These are phyloP conservation scores for Naganishia onofrii DNA, from an alignment of 768 basidiomycete genomes.

Conservation along the genomic window DNA sequence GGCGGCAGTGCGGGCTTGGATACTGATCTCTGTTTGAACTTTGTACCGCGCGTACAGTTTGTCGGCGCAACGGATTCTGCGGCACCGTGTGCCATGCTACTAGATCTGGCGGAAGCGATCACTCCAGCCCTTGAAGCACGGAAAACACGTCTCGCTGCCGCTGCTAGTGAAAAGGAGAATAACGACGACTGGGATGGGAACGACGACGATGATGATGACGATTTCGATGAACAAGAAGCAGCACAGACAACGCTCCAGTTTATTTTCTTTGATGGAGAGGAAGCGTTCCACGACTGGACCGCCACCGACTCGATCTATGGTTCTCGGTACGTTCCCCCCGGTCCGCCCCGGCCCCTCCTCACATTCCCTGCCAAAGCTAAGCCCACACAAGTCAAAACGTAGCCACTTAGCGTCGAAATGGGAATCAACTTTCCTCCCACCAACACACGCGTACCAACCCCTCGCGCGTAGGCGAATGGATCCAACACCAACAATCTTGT, in stretches of 20 bases:
- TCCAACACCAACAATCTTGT: conserved; percentile 64
- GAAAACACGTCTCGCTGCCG: conserved; percentile 61
- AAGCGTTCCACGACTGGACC: conserved; percentile 89
- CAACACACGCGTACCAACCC: conserved; percentile 60
- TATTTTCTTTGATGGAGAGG: conserved; percentile 96
- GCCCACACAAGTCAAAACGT: not conserved
- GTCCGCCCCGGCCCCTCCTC: too few relatives aligned
- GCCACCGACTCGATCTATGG: conserved; percentile 88
- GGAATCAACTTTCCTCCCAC: conserved; percentile 64
- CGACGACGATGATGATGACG: conserved; percentile 56
- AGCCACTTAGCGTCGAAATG: conserved; percentile 89
- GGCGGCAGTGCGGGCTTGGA: too few relatives aligned
- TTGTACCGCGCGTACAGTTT: conserved; percentile 68
- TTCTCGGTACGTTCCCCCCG: conserved; percentile 64
- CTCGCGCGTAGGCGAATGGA: conserved; percentile 53
- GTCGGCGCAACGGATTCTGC: conserved; percentile 97
- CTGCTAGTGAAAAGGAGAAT: conserved; percentile 45
- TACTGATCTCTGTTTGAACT: too few relatives aligned
- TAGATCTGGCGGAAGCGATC: conserved; percentile 83
- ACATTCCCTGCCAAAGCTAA: too few relatives aligned
- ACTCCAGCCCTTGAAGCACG: conserved; percentile 55
- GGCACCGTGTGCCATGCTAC: conserved; percentile 87
- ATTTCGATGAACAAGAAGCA: conserved; percentile 63
- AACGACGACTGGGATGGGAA: conserved; percentile 54
- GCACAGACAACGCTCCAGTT: conserved; percentile 83